Percentiles rank a stretch among this genome's conserved stretches.
phyloP scores from a whole-genome alignment of 805 yeast genomes.

The Kodamaea fukazawae region DNA sequence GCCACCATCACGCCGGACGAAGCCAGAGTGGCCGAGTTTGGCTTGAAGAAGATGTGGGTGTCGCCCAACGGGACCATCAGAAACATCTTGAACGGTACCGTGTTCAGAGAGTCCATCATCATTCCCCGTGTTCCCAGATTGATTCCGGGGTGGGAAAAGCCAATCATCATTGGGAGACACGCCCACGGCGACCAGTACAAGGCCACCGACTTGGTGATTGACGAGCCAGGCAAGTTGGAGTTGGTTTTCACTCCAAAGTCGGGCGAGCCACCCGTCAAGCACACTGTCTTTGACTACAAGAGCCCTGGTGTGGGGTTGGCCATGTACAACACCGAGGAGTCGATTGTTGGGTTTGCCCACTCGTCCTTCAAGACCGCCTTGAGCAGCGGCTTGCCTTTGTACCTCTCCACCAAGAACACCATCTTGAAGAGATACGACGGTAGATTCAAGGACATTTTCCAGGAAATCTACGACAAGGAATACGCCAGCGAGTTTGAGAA shows the following conservation, averaged over 20 bases:
- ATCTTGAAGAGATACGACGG: slow-evolving; percentile 94
- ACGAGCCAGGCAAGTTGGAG: slow-evolving; percentile 76
- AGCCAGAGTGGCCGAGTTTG: slow-evolving; percentile 88
- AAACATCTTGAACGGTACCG: slow-evolving; percentile 93
- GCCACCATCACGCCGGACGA: slow-evolving; percentile 99
- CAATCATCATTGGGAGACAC: slow-evolving; percentile 95
- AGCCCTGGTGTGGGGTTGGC: slow-evolving; percentile 81
- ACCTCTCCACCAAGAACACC: slow-evolving; percentile 90
- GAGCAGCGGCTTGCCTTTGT: slow-evolving; percentile 72
- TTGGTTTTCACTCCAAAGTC: slow-evolving; percentile 71
- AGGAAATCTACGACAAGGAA: slow-evolving; percentile 66
- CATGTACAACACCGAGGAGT: slow-evolving; percentile 95
- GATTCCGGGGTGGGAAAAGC: slow-evolving; percentile 90
- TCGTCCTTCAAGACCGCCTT: slow-evolving; percentile 88
- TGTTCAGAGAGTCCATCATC: slow-evolving; percentile 94
- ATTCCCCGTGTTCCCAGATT: slow-evolving; percentile 85
- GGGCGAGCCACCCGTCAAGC: slow-evolving; percentile 53
- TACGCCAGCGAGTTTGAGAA: slow-evolving; percentile 73
- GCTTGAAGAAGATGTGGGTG: slow-evolving; percentile 93
- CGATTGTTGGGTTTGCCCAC: slow-evolving; percentile 88
- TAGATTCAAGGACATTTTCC: slow-evolving; percentile 90
- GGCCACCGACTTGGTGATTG: slow-evolving; percentile 82
- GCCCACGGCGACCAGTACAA: slow-evolving; percentile 97
- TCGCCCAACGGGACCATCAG: slow-evolving; percentile 97
- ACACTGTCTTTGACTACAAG: slow-evolving; percentile 65